phyloP scores from a whole-genome alignment of 2,329 filamentous ascomycete genomes.

The Calonectria pseudoreteaudii region DNA sequence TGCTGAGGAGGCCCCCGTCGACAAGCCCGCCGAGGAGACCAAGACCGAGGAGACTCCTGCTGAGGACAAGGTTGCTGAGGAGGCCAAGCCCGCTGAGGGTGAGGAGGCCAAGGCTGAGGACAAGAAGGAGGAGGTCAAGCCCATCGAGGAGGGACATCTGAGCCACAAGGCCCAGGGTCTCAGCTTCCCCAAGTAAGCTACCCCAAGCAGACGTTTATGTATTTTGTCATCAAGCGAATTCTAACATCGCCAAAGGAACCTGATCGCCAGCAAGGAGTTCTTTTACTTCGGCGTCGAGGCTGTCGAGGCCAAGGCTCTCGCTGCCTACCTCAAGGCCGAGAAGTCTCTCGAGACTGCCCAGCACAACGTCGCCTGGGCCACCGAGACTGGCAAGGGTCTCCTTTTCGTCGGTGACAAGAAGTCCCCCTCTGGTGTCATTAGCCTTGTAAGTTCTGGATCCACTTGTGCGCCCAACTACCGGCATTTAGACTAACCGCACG shows the following conservation, averaged over 20 bases:
- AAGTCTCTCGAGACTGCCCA: slow-evolving; percentile 82
- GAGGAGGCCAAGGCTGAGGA: slow-evolving; percentile 57
- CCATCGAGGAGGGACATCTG: slow-evolving; percentile 84
- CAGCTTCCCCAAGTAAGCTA: slow-evolving; percentile 83
- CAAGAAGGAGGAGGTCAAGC: slow-evolving; percentile 68
- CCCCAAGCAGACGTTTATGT: neutral
- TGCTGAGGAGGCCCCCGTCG: slow-evolving; percentile 48
- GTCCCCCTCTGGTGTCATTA: slow-evolving; percentile 83
- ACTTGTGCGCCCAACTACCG: slow-evolving; percentile 33
- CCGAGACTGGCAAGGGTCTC: slow-evolving; percentile 94
- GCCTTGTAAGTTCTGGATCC: slow-evolving; percentile 73
- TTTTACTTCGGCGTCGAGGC: slow-evolving; percentile 87
- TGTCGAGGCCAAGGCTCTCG: slow-evolving; percentile 79
- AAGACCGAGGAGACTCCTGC: slow-evolving; percentile 49
- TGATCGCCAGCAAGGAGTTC: slow-evolving; percentile 92
- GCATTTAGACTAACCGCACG: slow-evolving; percentile 26
- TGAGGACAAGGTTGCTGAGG: slow-evolving; percentile 54
- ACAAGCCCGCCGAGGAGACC: slow-evolving; percentile 54
- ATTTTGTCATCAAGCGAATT: neutral
- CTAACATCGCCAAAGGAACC: slow-evolving; percentile 69
- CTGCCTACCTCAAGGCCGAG: slow-evolving; percentile 85
- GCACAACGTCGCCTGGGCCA: slow-evolving; percentile 87
- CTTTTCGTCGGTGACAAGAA: slow-evolving; percentile 92
- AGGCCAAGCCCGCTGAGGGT: slow-evolving; percentile 55
- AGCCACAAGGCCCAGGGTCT: slow-evolving; percentile 91